Evolutionary conservation across 106 monocot species (phyloP).

Genomic region (Chionographis japonica): DNA sequence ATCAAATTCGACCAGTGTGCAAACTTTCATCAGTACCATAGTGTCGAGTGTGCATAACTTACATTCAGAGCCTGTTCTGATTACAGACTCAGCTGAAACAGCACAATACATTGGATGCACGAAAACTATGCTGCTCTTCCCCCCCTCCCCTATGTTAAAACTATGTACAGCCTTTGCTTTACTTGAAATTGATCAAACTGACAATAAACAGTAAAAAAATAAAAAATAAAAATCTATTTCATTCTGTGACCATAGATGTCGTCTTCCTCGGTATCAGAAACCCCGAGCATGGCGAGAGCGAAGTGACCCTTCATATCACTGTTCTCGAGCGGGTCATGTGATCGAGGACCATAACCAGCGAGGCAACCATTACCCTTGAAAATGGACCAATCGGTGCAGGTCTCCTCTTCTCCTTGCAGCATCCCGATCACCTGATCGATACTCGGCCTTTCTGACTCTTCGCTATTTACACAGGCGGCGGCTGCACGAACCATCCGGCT

Average conservation of each 20-base stretch:
- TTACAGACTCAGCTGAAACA: too few species aligned
- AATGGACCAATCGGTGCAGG: constrained; percentile 27
- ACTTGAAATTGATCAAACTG: too few species aligned
- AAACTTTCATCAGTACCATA: too few species aligned
- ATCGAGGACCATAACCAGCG: constrained; percentile 26
- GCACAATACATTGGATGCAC: too few species aligned
- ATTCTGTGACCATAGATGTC: constrained; percentile 23
- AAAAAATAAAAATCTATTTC: too few species aligned
- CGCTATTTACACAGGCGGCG: constrained; percentile 51
- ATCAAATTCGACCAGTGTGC: too few species aligned
- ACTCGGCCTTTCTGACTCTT: constrained; percentile 59
- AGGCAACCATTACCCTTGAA: constrained; percentile 33
- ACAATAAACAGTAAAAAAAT: too few species aligned
- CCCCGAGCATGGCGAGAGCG: constrained; percentile 78
- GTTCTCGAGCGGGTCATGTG: constrained; percentile 18
- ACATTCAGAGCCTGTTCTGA: too few species aligned
- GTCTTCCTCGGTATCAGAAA: constrained; percentile 65
- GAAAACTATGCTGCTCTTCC: too few species aligned
- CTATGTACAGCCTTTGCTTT: too few species aligned
- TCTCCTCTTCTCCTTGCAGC: constrained; percentile 41
- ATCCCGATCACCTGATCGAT: constrained; percentile 55
- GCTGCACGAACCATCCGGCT: constrained; percentile 44
- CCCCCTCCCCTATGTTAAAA: too few species aligned
- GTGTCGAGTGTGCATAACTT: too few species aligned
- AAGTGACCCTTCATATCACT: constrained; percentile 56